phyloP scores from a whole-genome alignment of 1,284 basidiomycete genomes.

The Puccinia hordei region DNA sequence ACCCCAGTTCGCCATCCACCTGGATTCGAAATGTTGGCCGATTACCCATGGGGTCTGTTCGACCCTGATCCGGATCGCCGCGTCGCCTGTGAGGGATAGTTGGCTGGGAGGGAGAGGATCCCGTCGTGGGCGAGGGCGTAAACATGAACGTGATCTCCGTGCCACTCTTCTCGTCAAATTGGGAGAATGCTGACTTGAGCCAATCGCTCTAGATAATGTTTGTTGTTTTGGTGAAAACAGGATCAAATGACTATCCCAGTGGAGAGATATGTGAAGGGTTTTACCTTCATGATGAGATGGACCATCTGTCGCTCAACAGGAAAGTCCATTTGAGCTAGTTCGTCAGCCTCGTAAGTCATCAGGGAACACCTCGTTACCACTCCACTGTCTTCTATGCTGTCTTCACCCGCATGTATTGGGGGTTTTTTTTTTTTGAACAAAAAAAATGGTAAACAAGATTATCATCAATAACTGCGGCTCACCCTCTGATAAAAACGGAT shows the following conservation, averaged over 20 bases:
- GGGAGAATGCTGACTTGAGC: constrained; percentile 40
- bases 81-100: neutral
- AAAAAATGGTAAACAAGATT: constrained; percentile 2
- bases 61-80: neutral
- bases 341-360: constrained; percentile 38
- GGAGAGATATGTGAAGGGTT: neutral
- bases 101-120: neutral
- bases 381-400: constrained; percentile 48
- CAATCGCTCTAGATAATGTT: constrained; percentile 31
- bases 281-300: constrained; percentile 44
- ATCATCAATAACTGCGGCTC: neutral
- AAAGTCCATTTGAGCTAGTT: constrained; percentile 34
- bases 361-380: constrained; percentile 40
- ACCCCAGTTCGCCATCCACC: constrained; percentile 35
- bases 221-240: too few relatives aligned
- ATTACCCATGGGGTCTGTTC: too few relatives aligned
- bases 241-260: neutral
- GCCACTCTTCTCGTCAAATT: constrained; percentile 46
- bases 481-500: neutral
- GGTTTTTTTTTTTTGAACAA: too few relatives aligned
- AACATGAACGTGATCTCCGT: constrained; percentile 41
- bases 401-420: neutral
- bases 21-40: constrained; percentile 33
- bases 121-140: constrained; percentile 14
- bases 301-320: constrained; percentile 28